Base-by-base conservation (phyloP, 78 protist genomes). In the Dictyostelium intermedium region DNA sequence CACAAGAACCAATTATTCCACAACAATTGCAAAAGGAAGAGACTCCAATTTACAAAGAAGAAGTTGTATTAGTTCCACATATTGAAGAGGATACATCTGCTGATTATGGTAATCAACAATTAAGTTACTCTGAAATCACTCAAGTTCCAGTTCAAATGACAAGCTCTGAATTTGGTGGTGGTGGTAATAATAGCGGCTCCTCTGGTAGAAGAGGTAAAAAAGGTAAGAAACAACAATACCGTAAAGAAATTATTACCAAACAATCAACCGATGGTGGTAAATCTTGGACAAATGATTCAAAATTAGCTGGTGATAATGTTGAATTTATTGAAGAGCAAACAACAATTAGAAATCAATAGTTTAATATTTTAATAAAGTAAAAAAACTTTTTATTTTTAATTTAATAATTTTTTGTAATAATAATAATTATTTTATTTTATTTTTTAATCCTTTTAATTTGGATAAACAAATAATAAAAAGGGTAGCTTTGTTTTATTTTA, bases 211-310 rank as follows among this genome's bases (percentile, higher is more conserved):
- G 8, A 34, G 43, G 25, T 73, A 76, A 76, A 76, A 47, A 81
- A 56, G 23, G 37, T 18, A 20, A 41, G n/a, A 13, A 78, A 27
- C 72, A 34, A 56, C 25, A n/a, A 34, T 81, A 32, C 43, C 27
- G 37, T 16, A 25, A 81, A 53, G 85, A 81, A 81, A 53, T 10
- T 1, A 41, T 81, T 27, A n/a, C 61, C 4, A 27, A 81, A 34
- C 34, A 53, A 53, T 45, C 66, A 25, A 45, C n/a, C 13, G 84
- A 79, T 79, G 85, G 73, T 27, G 85, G 85, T 56, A 53, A 56
- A 32, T 53, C 85, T 32, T 81, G 85, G 85, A 53, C 60, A 10
- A 81, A 56, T 81, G 85, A 81, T 34, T 78, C 77, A 32, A 70
- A 70, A 13, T 70, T 70, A 32, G 77, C 77, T 14, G 41, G 77